Evolutionary conservation across 371 early-diverging fungal species (phyloP).

Genomic region (Mucor indicus): DNA sequence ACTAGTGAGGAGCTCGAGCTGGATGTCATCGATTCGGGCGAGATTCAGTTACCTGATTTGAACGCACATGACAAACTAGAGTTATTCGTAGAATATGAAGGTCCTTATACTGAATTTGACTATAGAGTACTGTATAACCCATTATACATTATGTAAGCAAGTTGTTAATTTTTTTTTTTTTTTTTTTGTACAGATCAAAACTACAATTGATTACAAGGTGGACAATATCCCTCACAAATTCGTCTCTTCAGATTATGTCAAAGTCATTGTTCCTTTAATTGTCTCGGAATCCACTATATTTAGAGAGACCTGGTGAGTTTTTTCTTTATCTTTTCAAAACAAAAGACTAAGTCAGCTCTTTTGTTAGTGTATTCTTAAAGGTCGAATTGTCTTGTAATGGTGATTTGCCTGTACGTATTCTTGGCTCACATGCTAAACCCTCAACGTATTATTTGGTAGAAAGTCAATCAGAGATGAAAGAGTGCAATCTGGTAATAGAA

Average conservation of each 20-base stretch:
- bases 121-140: slow-evolving; percentile 60
- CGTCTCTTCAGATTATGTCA: slow-evolving; percentile 51
- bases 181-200: background rate
- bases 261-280: slow-evolving; percentile 53
- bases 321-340: no score
- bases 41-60: slow-evolving; percentile 52
- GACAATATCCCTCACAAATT: slow-evolving; percentile 28
- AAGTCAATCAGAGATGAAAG: slow-evolving; percentile 29
- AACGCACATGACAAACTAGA: slow-evolving; percentile 48
- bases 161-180: no score
- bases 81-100: slow-evolving; percentile 55
- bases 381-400: slow-evolving; percentile 60
- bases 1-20: slow-evolving; percentile 21
- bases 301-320: slow-evolving; percentile 53
- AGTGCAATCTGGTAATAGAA: slow-evolving; percentile 49
- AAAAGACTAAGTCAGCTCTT: background rate
- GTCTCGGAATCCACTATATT: slow-evolving; percentile 57
- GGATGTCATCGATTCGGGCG: slow-evolving; percentile 45
- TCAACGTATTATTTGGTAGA: slow-evolving; percentile 46
- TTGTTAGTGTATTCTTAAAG: slow-evolving; percentile 51
- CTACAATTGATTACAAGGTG: background rate
- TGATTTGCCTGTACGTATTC: slow-evolving; percentile 56
- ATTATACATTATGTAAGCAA: no score
- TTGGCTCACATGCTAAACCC: slow-evolving; percentile 43
- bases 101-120: slow-evolving; percentile 46